Evolutionary conservation across 2,329 filamentous ascomycete genomes (phyloP).

Genomic region (Fonsecaea nubica): DNA sequence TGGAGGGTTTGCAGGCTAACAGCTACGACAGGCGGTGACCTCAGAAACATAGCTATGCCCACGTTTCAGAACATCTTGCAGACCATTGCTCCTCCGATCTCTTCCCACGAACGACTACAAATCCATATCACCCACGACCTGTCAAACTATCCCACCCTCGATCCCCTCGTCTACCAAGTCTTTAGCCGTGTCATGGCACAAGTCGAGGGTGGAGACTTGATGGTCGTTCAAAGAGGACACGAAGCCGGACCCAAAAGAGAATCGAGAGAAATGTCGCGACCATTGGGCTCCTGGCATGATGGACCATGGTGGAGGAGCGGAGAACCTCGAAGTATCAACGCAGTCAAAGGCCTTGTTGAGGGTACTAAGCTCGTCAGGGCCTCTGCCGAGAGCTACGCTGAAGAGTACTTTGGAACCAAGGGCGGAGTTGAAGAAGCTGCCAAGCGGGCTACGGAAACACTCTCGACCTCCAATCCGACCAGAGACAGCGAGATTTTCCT

Average conservation of each 20-base stretch:
- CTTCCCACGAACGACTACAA: conserved; percentile 92
- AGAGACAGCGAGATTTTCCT: conserved; percentile 94
- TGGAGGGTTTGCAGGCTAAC: conserved; percentile 3
- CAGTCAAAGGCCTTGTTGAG: conserved; percentile 80
- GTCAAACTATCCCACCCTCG: conserved; percentile 89
- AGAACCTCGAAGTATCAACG: conserved; percentile 75
- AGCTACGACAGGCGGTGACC: conserved; percentile 73
- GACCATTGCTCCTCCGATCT: conserved; percentile 93
- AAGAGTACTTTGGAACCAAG: conserved; percentile 78
- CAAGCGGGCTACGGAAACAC: conserved; percentile 75
- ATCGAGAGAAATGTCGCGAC: conserved; percentile 62
- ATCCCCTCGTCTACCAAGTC: conserved; percentile 87
- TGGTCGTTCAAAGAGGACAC: conserved; percentile 91
- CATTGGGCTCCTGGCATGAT: conserved; percentile 79
- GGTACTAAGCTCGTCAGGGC: conserved; percentile 91
- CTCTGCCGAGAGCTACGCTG: conserved; percentile 84
- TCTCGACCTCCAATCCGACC: conserved; percentile 86
- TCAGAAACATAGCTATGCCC: conserved; percentile 83
- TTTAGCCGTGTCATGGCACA: conserved; percentile 98
- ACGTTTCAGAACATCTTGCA: conserved; percentile 95
- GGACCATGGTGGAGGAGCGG: conserved; percentile 89
- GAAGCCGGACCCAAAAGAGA: conserved; percentile 76
- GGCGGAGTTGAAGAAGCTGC: conserved; percentile 84
- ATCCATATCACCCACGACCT: conserved; percentile 98
- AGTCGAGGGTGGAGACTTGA: conserved; percentile 92